These are phyloP conservation scores for Colletotrichum phormii DNA, from an alignment of 2,329 filamentous ascomycete genomes.

Conservation along the genomic window DNA sequence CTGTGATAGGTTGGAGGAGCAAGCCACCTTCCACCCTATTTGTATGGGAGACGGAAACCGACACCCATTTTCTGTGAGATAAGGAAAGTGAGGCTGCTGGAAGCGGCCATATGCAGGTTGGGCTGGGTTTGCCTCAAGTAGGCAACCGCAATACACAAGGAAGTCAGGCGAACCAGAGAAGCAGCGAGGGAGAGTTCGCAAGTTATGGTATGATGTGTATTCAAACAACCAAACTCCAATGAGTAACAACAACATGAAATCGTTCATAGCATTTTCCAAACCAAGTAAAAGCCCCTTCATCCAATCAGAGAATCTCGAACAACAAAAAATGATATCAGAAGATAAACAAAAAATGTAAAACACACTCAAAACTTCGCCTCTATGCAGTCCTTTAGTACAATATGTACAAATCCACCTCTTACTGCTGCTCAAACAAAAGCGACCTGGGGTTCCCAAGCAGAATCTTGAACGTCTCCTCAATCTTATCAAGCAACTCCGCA, in stretches of 20 bases:
- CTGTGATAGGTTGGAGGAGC: slow-evolving; percentile 33
- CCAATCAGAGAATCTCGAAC: neutral
- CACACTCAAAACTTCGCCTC: neutral
- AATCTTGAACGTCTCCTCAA: slow-evolving; percentile 54
- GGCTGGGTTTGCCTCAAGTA: neutral
- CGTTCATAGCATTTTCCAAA: neutral
- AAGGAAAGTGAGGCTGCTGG: neutral
- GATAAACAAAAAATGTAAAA: neutral
- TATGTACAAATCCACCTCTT: neutral
- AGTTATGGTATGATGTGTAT: neutral
- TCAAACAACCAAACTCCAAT: slow-evolving; percentile 9
- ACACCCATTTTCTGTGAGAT: neutral
- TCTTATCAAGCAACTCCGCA: slow-evolving; percentile 60
- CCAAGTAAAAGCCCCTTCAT: neutral
- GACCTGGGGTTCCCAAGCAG: slow-evolving; percentile 52
- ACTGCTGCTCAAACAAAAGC: slow-evolving; percentile 42
- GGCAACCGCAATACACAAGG: neutral
- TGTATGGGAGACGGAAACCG: slow-evolving; percentile 1
- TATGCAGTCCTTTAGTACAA: neutral
- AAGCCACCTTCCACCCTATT: slow-evolving; percentile 36
- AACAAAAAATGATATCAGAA: neutral
- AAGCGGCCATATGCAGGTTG: neutral
- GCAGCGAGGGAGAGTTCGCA: neutral
- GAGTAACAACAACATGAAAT: neutral
- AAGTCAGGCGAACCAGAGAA: too few relatives aligned